A percentile compares a stretch with the other conserved stretches of the same genome.
Conservation (phyloP, 257 asterid genomes). For the Solanum clarkiae region DNA sequence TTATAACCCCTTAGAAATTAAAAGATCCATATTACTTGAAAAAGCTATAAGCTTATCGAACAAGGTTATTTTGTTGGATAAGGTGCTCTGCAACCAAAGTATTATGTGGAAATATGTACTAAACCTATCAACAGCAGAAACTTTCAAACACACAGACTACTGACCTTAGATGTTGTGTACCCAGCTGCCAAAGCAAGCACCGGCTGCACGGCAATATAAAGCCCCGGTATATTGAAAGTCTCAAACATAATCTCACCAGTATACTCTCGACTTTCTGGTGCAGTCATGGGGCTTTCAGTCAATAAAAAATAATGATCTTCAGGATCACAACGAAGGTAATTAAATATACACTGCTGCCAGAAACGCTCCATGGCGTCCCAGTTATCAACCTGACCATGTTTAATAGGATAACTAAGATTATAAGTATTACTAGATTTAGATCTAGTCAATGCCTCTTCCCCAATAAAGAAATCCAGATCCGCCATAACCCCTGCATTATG, state of each 20-base stretch:
- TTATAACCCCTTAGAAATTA: background rate
- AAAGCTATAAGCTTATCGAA: background rate
- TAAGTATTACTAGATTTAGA: slow-evolving; percentile 54
- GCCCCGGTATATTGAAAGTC: slow-evolving; percentile 88
- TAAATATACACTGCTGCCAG: slow-evolving; percentile 93
- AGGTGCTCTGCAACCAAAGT: background rate
- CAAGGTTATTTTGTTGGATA: background rate
- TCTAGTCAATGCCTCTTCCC: slow-evolving; percentile 79
- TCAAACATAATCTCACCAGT: slow-evolving; percentile 98
- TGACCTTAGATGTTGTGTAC: slow-evolving; percentile 84
- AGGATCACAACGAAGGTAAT: slow-evolving; percentile 84
- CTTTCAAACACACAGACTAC: background rate
- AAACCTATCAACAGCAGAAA: background rate
- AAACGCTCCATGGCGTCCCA: slow-evolving; percentile 98
- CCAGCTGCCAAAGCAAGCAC: slow-evolving; percentile 99
- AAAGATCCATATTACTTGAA: background rate
- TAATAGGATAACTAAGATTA: slow-evolving; percentile 70
- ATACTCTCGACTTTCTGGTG: slow-evolving; percentile 91
- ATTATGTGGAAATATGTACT: background rate
- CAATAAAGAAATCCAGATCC: slow-evolving; percentile 81
- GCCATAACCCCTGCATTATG: slow-evolving; percentile 94
- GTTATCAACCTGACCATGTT: slow-evolving; percentile 78
- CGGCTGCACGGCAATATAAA: slow-evolving; percentile 92
- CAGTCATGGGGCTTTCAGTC: slow-evolving; percentile 91
- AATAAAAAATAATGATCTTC: slow-evolving; percentile 91